Evolutionary conservation across 441 rosid species (phyloP).

Genomic region (Gossypium gossypioides): DNA sequence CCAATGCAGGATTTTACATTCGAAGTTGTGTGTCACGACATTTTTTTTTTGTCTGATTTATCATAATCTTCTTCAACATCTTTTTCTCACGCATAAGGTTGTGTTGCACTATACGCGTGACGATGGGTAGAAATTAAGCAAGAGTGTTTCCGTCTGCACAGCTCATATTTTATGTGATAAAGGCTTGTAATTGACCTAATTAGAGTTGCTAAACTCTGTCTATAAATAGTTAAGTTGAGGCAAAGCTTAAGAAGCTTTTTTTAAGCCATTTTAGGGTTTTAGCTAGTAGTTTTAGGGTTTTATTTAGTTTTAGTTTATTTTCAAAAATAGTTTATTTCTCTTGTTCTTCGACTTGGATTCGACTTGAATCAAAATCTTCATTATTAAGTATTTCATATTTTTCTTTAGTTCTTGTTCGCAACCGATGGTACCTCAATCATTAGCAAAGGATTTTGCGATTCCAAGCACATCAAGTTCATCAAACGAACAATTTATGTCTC

Average conservation of each 20-base stretch:
- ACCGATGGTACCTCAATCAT: not conserved
- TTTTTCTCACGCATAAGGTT: no score
- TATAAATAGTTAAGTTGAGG: not conserved
- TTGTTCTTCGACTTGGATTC: not conserved
- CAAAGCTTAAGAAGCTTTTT: not conserved
- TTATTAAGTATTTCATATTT: not conserved
- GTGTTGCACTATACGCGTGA: not conserved
- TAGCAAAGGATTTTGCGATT: not conserved
- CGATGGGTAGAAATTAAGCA: not conserved
- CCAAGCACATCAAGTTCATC: not conserved
- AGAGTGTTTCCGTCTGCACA: not conserved
- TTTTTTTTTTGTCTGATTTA: no score
- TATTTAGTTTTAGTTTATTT: not conserved
- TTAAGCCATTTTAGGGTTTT: not conserved
- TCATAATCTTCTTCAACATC: no score
- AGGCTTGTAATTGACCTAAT: not conserved
- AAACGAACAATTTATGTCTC: not conserved
- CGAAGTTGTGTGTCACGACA: not conserved
- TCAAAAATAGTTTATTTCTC: no score
- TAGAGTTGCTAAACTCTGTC: not conserved
- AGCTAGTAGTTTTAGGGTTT: not conserved
- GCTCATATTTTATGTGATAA: not conserved
- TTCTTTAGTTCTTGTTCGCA: not conserved
- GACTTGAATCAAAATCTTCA: not conserved
- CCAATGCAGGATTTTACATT: not conserved